phyloP scores from a whole-genome alignment of 2,329 filamentous ascomycete genomes.

The Aspergillus clavatus region DNA sequence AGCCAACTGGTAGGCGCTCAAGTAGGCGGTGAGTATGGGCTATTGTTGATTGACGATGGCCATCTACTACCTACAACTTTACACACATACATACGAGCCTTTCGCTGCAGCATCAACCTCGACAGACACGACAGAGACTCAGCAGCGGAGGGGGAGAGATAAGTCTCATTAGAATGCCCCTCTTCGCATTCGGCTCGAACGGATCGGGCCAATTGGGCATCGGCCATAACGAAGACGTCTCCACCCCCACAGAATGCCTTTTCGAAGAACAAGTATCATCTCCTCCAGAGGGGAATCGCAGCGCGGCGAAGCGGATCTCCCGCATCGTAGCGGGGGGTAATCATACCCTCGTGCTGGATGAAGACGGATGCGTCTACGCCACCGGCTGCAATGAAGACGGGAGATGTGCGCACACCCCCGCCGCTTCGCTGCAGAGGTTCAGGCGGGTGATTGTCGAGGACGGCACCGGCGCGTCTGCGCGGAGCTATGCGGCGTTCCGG shows the following conservation, averaged over 20 bases:
- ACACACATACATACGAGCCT: too few relatives aligned
- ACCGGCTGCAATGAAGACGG: conserved; percentile 57
- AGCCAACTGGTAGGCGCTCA: not conserved
- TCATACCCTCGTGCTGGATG: conserved; percentile 71
- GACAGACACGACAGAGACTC: too few relatives aligned
- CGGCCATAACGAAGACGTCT: conserved; percentile 66
- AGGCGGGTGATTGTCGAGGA: conserved; percentile 24
- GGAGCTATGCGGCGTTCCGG: conserved; percentile 34
- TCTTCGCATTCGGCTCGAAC: conserved; percentile 72
- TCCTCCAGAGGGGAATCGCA: conserved; percentile 35
- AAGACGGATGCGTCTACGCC: conserved; percentile 56
- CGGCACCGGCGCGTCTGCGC: conserved; percentile 1
- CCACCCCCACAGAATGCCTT: conserved; percentile 58
- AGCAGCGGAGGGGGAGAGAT: too few relatives aligned
- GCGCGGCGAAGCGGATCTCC: conserved; percentile 25
- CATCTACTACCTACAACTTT: too few relatives aligned
- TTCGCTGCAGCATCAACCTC: too few relatives aligned
- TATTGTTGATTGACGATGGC: too few relatives aligned
- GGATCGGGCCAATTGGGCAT: conserved; percentile 71
- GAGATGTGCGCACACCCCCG: conserved; percentile 35
- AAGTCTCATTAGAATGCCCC: conserved; percentile 34
- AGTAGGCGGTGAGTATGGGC: not conserved
- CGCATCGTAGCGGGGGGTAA: conserved; percentile 68
- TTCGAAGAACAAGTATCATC: conserved; percentile 41
- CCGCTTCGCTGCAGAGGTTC: conserved; percentile 19